Percentiles rank a stretch among this genome's conserved stretches.
Evolutionary conservation across 805 yeast species (phyloP).

Genomic region (Candida krabiensis): DNA sequence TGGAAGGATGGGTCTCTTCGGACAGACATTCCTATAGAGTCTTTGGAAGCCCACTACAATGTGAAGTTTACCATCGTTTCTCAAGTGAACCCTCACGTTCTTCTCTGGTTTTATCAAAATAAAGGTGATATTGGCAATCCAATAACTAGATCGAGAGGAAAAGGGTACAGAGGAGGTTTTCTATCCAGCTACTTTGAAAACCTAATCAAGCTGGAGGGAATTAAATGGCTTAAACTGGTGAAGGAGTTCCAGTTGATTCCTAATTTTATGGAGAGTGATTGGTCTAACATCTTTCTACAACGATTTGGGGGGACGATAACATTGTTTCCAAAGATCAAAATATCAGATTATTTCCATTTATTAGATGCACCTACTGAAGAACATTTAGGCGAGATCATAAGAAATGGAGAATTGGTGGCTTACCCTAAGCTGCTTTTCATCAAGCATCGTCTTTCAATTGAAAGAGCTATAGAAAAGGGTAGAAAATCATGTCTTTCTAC

Average conservation of each 20-base stretch:
- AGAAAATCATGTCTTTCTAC: conserved; percentile 25
- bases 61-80: conserved; percentile 76
- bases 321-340: conserved; percentile 65
- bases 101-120: conserved; percentile 74
- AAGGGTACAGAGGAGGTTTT: conserved; percentile 74
- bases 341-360: conserved; percentile 61
- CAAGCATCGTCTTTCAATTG: conserved; percentile 62
- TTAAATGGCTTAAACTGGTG: conserved; percentile 72
- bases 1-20: conserved; percentile 81
- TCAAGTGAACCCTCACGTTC: conserved; percentile 81
- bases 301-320: conserved; percentile 74
- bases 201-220: conserved; percentile 66
- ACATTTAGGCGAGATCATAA: conserved; percentile 52
- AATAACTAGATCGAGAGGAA: conserved; percentile 56
- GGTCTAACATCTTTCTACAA: conserved; percentile 78
- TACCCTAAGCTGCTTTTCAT: conserved; percentile 68
- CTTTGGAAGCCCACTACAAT: conserved; percentile 71
- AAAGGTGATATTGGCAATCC: conserved; percentile 82
- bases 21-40: conserved; percentile 76
- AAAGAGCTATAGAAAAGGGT: conserved; percentile 59
- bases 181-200: conserved; percentile 71
- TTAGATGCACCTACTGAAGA: conserved; percentile 67
- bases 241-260: conserved; percentile 69
- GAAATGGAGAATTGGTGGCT: conserved; percentile 62
- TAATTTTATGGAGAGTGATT: conserved; percentile 68